Evolutionary conservation across 352 stramenopile genomes (phyloP).

Genomic region (Phytophthora meadii): DNA sequence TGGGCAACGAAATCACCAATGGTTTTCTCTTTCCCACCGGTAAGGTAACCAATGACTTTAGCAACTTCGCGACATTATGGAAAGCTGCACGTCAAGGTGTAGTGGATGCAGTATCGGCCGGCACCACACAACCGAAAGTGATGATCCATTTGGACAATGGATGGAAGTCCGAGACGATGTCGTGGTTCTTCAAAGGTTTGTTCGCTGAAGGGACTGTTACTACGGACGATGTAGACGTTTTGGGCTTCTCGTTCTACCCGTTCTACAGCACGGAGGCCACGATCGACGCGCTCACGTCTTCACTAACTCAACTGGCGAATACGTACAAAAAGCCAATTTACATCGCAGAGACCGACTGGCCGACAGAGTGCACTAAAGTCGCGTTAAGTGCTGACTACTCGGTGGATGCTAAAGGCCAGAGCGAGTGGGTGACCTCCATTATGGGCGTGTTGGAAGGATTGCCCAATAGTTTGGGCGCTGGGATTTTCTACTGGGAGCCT

Average conservation of each 20-base stretch:
- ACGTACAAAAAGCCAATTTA: constrained; percentile 41
- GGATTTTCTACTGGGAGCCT: constrained; percentile 46
- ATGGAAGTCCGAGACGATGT: constrained; percentile 42
- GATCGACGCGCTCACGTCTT: constrained; percentile 37
- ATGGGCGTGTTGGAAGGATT: constrained; percentile 29
- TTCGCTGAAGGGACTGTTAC: constrained; percentile 36
- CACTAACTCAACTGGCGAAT: constrained; percentile 33
- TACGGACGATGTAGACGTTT: constrained; percentile 39
- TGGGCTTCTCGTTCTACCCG: constrained; percentile 47
- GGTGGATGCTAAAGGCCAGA: constrained; percentile 30
- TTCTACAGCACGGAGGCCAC: constrained; percentile 40
- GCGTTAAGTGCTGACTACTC: constrained; percentile 30
- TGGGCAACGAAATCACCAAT: constrained; percentile 43
- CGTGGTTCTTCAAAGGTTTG: constrained; percentile 39
- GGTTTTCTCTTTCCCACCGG: constrained; percentile 37
- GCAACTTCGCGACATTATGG: constrained; percentile 34
- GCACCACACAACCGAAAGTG: constrained; percentile 37
- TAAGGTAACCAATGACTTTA: constrained; percentile 31
- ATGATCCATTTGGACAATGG: constrained; percentile 50
- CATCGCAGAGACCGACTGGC: constrained; percentile 44
- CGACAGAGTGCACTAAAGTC: constrained; percentile 30
- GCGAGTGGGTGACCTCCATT: constrained; percentile 31
- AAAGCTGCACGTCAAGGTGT: constrained; percentile 39
- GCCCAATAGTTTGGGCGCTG: constrained; percentile 26
- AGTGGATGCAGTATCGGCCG: constrained; percentile 29